Percentiles rank a stretch among this genome's conserved stretches.
phyloP scores from a whole-genome alignment of 2,329 filamentous ascomycete species.

The Cadophora sp. region DNA sequence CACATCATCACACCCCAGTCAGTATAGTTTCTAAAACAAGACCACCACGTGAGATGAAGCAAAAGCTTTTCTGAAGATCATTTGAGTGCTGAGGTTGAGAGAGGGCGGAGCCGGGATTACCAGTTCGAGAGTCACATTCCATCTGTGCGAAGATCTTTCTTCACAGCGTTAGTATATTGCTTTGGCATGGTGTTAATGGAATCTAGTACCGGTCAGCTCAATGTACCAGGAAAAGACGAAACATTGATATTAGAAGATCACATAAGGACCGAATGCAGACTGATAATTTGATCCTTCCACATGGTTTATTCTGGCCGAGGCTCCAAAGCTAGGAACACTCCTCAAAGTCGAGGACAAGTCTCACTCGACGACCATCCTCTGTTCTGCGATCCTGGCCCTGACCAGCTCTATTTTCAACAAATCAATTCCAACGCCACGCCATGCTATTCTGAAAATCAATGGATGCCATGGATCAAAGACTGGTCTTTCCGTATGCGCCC shows the following conservation, averaged over 20 bases:
- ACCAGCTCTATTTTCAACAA: background rate
- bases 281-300: background rate
- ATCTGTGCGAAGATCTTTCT: background rate
- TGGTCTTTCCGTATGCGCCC: slow-evolving; percentile 57
- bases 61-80: background rate
- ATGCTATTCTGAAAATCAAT: slow-evolving; percentile 19
- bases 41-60: background rate
- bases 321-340: background rate
- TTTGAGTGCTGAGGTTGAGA: background rate
- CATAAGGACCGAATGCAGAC: background rate
- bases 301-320: background rate
- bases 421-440: slow-evolving; percentile 25
- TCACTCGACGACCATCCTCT: background rate
- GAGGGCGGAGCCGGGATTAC: background rate
- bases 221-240: background rate
- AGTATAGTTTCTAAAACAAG: background rate
- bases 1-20: background rate
- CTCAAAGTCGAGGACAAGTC: background rate
- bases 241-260: background rate
- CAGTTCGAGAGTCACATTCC: background rate
- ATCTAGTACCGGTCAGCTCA: slow-evolving; percentile 1
- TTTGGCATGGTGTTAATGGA: background rate
- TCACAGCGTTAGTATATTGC: background rate
- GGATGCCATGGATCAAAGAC: slow-evolving; percentile 5
- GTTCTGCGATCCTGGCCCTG: background rate